Evolutionary conservation across 768 basidiomycete species (phyloP).

Genomic region (Lactarius pseudohatsudake): DNA sequence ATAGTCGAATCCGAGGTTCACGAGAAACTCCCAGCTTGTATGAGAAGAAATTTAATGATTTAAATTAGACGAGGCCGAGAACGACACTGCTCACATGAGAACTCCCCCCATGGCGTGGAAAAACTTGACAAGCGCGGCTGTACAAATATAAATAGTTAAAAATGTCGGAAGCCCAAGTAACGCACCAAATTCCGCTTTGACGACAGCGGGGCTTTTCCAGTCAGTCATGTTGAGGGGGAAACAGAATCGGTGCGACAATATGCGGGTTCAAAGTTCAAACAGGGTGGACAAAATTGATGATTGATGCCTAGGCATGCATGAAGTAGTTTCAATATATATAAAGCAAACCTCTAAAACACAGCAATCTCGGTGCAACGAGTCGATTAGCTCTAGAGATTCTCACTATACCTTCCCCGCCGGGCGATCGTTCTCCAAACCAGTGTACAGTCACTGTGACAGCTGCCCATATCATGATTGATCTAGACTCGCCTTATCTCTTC

Average conservation of each 20-base stretch:
- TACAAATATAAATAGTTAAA: background rate
- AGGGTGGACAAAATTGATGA: background rate
- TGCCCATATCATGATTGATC: no score
- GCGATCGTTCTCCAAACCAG: no score
- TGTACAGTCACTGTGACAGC: no score
- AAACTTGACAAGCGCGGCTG: slow-evolving; percentile 4
- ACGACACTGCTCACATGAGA: slow-evolving; percentile 10
- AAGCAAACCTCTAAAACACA: background rate
- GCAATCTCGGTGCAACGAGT: no score
- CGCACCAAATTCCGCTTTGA: background rate
- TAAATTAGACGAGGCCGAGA: background rate
- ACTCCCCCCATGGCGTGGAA: slow-evolving; percentile 13
- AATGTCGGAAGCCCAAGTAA: background rate
- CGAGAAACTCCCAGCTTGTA: background rate
- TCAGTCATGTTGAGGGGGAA: background rate
- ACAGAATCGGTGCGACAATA: background rate
- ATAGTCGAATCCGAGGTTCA: background rate
- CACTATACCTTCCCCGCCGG: no score
- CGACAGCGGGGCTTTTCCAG: background rate
- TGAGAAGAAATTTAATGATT: background rate
- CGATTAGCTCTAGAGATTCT: no score
- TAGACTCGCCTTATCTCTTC: no score
- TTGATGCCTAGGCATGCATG: background rate
- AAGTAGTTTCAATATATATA: background rate
- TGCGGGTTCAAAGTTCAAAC: background rate